Evolutionary conservation across 148 eudicot genomes (phyloP).

Genomic region (Salicornia ramosissima): DNA sequence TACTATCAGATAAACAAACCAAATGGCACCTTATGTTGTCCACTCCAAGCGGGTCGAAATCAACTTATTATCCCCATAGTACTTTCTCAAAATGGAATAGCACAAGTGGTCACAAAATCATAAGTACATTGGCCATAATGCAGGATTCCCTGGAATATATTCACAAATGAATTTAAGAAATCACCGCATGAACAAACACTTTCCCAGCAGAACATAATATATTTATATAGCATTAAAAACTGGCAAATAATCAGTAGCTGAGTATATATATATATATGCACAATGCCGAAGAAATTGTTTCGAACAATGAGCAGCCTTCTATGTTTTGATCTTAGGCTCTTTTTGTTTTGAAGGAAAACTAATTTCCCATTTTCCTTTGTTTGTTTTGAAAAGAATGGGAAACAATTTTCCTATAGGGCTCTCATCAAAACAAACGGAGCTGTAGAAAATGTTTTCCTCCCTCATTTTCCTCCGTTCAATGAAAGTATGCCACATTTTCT

Average conservation of each 20-base stretch:
- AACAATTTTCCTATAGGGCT: too few species aligned
- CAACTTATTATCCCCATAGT: neutral
- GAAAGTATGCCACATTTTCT: too few species aligned
- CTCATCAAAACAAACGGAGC: too few species aligned
- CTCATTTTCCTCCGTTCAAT: too few species aligned
- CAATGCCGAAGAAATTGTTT: neutral
- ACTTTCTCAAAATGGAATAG: slow-evolving; percentile 1
- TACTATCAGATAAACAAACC: neutral
- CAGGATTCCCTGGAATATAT: slow-evolving; percentile 5
- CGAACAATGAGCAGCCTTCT: neutral
- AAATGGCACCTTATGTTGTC: neutral
- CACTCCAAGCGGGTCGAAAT: neutral
- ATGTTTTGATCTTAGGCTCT: neutral
- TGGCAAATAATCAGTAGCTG: neutral
- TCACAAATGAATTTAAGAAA: neutral
- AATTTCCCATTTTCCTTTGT: too few species aligned
- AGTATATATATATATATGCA: neutral
- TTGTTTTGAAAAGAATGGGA: too few species aligned
- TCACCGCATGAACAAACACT: neutral
- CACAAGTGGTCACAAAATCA: neutral
- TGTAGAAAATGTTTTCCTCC: too few species aligned
- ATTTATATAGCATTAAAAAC: too few species aligned
- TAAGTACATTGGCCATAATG: neutral
- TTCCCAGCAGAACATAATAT: neutral
- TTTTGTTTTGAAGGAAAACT: too few species aligned